Evolutionary conservation across 805 yeast genomes (phyloP).

Genomic region (Nakazawaea sp.): DNA sequence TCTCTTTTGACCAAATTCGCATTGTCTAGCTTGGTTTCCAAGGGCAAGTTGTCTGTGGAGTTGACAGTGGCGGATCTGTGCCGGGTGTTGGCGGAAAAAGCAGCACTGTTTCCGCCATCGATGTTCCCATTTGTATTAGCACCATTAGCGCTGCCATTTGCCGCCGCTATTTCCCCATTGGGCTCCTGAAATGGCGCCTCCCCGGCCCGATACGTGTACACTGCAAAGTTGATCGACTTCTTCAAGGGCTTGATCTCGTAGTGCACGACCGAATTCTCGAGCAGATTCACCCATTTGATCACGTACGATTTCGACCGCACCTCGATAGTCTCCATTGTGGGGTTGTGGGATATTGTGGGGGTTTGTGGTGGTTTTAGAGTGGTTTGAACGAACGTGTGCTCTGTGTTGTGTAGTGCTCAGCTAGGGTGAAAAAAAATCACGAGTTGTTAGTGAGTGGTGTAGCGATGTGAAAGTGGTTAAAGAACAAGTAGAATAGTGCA

Average conservation of each 20-base stretch:
- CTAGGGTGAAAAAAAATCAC: no score
- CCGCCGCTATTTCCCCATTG: conserved; percentile 26
- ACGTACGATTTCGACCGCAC: conserved; percentile 84
- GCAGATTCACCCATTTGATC: conserved; percentile 85
- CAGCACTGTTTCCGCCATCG: no score
- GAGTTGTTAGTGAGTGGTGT: no score
- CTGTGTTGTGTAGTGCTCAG: no score
- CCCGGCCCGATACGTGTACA: conserved; percentile 22
- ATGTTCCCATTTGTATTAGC: background rate
- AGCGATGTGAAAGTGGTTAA: no score
- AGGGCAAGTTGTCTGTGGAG: conserved; percentile 10
- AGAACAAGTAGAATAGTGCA: no score
- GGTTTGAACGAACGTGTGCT: no score
- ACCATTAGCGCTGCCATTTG: conserved; percentile 13
- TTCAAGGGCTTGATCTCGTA: conserved; percentile 83
- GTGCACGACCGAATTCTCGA: conserved; percentile 54
- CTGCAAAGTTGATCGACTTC: conserved; percentile 40
- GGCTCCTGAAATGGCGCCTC: conserved; percentile 9
- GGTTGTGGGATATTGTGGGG: no score
- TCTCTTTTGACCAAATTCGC: conserved; percentile 44
- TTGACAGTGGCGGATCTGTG: conserved; percentile 8
- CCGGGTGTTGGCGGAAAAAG: conserved; percentile 5
- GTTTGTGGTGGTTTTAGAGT: background rate
- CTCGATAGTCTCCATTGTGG: conserved; percentile 78
- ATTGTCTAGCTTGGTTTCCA: conserved; percentile 53